phyloP scores from a whole-genome alignment of 192 early-diverging fungal genomes.

The Backusella sp. region DNA sequence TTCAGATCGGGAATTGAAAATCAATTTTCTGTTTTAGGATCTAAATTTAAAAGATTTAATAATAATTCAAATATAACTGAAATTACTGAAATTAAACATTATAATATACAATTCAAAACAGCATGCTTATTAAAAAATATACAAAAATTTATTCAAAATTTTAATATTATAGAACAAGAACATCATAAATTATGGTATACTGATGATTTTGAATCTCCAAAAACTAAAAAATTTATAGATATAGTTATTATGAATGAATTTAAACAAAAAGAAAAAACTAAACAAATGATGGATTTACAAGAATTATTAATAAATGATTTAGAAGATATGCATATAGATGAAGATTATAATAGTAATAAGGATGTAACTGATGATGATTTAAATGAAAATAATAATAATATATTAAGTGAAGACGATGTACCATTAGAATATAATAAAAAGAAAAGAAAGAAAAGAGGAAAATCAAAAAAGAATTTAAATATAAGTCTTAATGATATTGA shows the following conservation, averaged over 20 bases:
- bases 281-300: too few relatives aligned
- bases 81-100: not conserved
- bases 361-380: too few relatives aligned
- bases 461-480: too few relatives aligned
- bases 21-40: not conserved
- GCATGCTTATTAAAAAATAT: not conserved
- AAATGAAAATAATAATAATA: too few relatives aligned
- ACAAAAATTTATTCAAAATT: not conserved
- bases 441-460: too few relatives aligned
- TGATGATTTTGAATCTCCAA: not conserved
- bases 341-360: too few relatives aligned
- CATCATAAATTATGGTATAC: constrained; percentile 7
- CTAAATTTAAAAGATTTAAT: constrained; percentile 12
- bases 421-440: too few relatives aligned
- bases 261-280: too few relatives aligned
- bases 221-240: not conserved
- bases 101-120: constrained; percentile 2
- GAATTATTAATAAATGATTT: too few relatives aligned
- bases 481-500: too few relatives aligned
- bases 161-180: not conserved
- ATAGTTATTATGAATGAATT: not conserved
- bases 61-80: not conserved
- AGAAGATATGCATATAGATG: too few relatives aligned
- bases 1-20: constrained; percentile 10
- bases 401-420: too few relatives aligned